Evolutionary conservation across 208 protist species (phyloP).

Genomic region (Trypanosoma avium): DNA sequence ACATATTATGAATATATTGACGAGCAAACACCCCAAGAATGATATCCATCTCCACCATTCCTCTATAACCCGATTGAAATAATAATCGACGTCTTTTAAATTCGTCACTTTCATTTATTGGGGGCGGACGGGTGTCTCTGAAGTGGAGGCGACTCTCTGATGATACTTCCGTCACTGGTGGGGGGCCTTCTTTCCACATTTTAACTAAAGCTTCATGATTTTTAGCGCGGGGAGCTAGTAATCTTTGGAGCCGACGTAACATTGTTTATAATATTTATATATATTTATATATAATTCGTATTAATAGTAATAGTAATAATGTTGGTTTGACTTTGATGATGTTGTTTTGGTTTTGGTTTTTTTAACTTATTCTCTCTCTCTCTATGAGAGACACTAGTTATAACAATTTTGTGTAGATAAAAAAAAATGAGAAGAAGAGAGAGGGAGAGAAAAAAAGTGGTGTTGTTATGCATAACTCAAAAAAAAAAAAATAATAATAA

Average conservation of each 20-base stretch:
- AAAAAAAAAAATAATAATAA: not conserved
- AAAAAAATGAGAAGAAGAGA: not conserved
- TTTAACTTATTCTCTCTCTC: not conserved
- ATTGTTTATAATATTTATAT: no score
- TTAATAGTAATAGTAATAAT: no score
- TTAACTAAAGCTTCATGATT: slow-evolving; percentile 30
- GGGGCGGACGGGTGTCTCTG: slow-evolving; percentile 55
- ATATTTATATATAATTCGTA: no score
- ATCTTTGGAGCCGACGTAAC: no score
- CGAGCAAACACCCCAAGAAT: slow-evolving; percentile 83
- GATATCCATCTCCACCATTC: slow-evolving; percentile 91
- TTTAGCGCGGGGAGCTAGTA: not conserved
- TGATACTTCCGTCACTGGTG: slow-evolving; percentile 30
- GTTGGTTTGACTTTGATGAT: no score
- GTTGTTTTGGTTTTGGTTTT: no score
- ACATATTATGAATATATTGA: slow-evolving; percentile 44
- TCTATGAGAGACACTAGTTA: no score
- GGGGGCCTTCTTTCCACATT: slow-evolving; percentile 25
- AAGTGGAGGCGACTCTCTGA: slow-evolving; percentile 48
- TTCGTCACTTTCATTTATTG: slow-evolving; percentile 54
- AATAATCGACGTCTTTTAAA: slow-evolving; percentile 71
- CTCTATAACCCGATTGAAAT: slow-evolving; percentile 84
- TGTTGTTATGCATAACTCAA: not conserved
- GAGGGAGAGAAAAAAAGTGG: not conserved
- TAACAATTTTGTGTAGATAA: no score